Percentiles rank a stretch among this genome's conserved stretches.
Conservation (phyloP, 176 grass and related monocot genomes). For the Zea luxurians region DNA sequence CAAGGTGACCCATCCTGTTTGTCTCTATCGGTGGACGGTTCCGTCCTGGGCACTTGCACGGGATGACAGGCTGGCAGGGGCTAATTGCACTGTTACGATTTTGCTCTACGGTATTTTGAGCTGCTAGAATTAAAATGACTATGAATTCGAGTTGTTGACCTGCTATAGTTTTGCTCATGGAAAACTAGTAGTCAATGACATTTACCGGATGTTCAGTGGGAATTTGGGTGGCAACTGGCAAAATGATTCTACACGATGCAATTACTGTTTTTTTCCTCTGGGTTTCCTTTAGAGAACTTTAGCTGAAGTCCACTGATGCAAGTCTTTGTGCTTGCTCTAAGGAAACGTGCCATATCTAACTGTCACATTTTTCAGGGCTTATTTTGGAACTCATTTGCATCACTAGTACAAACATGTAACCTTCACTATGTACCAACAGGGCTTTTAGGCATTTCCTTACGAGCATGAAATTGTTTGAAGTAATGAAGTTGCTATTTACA, state of each 20-base stretch:
- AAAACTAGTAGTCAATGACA: background rate
- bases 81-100: background rate
- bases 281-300: background rate
- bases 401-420: background rate
- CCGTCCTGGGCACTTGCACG: background rate
- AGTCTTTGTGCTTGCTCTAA: slow-evolving; percentile 9
- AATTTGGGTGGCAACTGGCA: background rate
- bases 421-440: background rate
- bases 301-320: slow-evolving; percentile 8
- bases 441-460: background rate
- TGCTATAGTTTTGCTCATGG: background rate
- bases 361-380: background rate
- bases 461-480: background rate
- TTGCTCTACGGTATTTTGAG: background rate
- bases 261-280: background rate
- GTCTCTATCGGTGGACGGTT: background rate
- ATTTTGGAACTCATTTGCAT: slow-evolving; percentile 6
- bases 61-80: background rate
- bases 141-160: background rate
- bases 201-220: background rate
- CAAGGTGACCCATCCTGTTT: slow-evolving; percentile 53
- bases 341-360: background rate
- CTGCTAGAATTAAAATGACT: background rate
- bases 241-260: too few relatives aligned
- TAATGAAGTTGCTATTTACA: slow-evolving; percentile 1